A percentile compares a stretch with the other conserved stretches of the same genome.
phyloP scores from a whole-genome alignment of 2,329 filamentous ascomycete species.

The Coniochaeta hoffmannii region DNA sequence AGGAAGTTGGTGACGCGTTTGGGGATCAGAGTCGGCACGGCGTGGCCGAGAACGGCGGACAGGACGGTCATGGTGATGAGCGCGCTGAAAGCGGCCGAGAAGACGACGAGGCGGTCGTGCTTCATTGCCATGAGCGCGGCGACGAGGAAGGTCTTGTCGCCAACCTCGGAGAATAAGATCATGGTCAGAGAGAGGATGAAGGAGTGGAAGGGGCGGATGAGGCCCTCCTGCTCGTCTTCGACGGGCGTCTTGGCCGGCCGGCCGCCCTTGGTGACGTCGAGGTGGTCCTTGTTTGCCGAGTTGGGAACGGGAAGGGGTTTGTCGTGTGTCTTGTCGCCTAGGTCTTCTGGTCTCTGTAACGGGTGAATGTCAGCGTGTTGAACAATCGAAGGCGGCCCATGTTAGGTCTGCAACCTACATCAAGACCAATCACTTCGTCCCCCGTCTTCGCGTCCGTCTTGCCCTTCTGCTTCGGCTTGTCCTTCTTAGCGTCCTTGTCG shows the following conservation, averaged over 20 bases:
- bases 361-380: constrained; percentile 7
- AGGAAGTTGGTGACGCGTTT: constrained; percentile 86
- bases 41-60: constrained; percentile 86
- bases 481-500: constrained; percentile 30
- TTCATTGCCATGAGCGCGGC: constrained; percentile 99
- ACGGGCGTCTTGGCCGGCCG: constrained; percentile 20
- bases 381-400: neutral
- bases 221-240: constrained; percentile 40
- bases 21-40: constrained; percentile 81
- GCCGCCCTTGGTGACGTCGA: constrained; percentile 41
- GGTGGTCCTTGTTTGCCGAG: constrained; percentile 56
- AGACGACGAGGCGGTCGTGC: constrained; percentile 86
- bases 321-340: constrained; percentile 72
- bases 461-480: constrained; percentile 30
- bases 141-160: constrained; percentile 97
- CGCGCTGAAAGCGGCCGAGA: constrained; percentile 88
- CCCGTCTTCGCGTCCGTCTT: constrained; percentile 27
- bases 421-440: constrained; percentile 41
- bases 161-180: constrained; percentile 95
- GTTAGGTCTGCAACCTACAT: constrained; percentile 40
- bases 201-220: constrained; percentile 79
- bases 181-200: constrained; percentile 90
- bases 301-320: constrained; percentile 63
- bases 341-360: constrained; percentile 66
- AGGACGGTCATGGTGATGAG: constrained; percentile 91